Percentiles rank a stretch among this genome's conserved stretches.
phyloP scores from a whole-genome alignment of 1,139 yeast genomes.

The Taphrina wiesneri region DNA sequence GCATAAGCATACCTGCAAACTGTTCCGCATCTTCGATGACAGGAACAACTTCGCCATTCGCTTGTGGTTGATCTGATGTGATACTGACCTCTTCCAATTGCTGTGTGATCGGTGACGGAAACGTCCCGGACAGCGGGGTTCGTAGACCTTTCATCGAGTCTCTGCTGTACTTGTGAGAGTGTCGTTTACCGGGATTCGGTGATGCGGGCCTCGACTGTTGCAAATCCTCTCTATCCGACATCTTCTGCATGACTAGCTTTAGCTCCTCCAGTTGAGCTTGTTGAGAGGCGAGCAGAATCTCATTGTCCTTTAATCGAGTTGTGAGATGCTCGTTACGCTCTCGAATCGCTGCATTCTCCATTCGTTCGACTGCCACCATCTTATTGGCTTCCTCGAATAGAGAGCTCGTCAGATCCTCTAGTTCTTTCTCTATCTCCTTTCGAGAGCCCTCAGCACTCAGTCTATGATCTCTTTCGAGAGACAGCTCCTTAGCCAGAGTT shows the following conservation, averaged over 20 bases:
- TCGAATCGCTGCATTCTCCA: constrained; percentile 47
- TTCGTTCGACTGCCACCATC: constrained; percentile 68
- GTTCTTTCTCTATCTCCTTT: constrained; percentile 59
- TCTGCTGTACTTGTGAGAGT: constrained; percentile 12
- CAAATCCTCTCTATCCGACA: constrained; percentile 44
- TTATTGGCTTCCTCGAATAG: constrained; percentile 70
- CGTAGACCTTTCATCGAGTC: constrained; percentile 21
- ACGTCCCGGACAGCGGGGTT: constrained; percentile 20
- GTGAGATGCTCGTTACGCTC: constrained; percentile 56
- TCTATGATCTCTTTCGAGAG: constrained; percentile 42
- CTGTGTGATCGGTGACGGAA: constrained; percentile 8
- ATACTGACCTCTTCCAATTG: not conserved
- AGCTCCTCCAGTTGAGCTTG: constrained; percentile 70
- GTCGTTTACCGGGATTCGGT: constrained; percentile 23
- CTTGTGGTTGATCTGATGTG: not conserved
- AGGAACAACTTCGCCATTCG: not conserved
- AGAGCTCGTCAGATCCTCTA: constrained; percentile 67
- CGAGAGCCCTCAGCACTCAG: constrained; percentile 55
- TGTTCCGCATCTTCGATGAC: constrained; percentile 1
- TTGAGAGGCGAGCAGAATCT: constrained; percentile 63
- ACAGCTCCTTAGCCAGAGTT: constrained; percentile 38
- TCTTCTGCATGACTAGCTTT: constrained; percentile 57
- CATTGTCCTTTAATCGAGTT: constrained; percentile 71
- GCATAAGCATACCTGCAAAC: constrained; percentile 17
- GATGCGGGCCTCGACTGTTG: constrained; percentile 16